These are phyloP conservation scores for Toxicodendron radicans DNA, from an alignment of 345 rosid species.

Conservation along the genomic window DNA sequence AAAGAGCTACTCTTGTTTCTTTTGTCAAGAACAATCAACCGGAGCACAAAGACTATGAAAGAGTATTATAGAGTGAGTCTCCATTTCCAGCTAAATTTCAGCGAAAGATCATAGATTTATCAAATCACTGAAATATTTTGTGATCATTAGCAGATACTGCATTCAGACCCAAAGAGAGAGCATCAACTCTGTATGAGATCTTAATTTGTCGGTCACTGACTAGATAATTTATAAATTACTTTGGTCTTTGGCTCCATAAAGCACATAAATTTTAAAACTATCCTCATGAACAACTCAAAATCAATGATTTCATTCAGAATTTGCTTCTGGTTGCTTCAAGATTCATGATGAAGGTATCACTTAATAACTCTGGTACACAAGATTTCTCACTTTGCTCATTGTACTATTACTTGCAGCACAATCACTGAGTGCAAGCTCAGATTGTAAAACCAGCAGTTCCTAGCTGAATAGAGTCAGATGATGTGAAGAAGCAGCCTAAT, in stretches of 20 bases:
- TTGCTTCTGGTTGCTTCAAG: background rate
- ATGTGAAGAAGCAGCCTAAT: background rate
- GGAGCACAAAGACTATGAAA: background rate
- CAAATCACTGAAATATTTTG: background rate
- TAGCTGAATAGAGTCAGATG: background rate
- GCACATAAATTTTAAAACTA: background rate
- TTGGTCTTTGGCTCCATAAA: background rate
- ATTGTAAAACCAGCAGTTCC: background rate
- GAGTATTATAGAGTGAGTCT: background rate
- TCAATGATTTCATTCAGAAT: background rate
- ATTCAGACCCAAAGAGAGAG: background rate
- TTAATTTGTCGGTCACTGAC: background rate
- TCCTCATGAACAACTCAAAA: background rate
- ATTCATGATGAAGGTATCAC: background rate
- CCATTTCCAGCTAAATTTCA: slow-evolving; percentile 1
- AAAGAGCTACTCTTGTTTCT: background rate
- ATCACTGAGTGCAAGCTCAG: background rate
- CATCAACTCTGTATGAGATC: background rate
- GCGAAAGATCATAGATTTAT: background rate
- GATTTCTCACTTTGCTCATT: slow-evolving; percentile 1
- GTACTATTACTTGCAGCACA: background rate
- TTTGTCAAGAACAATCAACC: background rate
- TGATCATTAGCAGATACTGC: background rate
- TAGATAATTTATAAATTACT: background rate
- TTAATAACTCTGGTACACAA: background rate